phyloP scores from a whole-genome alignment of 139 green algal species.

The Chlorella vulgaris region DNA sequence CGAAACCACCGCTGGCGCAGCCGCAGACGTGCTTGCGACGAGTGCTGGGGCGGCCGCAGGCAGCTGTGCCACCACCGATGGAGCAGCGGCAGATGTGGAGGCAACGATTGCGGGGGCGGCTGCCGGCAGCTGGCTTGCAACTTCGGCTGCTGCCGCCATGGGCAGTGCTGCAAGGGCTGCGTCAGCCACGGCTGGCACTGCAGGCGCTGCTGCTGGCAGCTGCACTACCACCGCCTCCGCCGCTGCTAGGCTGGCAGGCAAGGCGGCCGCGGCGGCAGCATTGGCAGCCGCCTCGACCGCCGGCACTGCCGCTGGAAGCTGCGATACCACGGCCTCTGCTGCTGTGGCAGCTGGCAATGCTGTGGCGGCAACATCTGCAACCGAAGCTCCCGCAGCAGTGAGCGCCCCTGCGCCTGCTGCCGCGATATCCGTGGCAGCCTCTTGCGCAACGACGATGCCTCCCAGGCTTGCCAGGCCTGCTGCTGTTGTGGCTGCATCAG shows the following conservation, averaged over 20 bases:
- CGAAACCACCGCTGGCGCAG: background rate
- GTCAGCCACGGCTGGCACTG: slow-evolving; percentile 5
- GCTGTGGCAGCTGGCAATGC: background rate
- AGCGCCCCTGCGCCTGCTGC: background rate
- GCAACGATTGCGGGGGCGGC: background rate
- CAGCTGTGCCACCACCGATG: background rate
- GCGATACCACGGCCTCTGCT: background rate
- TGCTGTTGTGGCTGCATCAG: background rate
- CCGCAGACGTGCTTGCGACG: background rate
- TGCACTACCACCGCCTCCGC: background rate
- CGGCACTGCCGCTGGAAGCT: background rate
- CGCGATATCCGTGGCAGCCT: background rate
- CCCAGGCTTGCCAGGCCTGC: background rate
- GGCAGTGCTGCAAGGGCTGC: slow-evolving; percentile 13
- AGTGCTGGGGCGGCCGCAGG: background rate
- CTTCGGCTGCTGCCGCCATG: slow-evolving; percentile 8
- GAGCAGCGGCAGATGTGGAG: background rate
- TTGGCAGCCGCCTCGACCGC: slow-evolving; percentile 10
- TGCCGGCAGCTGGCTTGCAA: background rate
- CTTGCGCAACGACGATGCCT: background rate
- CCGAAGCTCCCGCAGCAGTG: background rate
- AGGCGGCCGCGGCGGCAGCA: background rate
- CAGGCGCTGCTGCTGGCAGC: background rate
- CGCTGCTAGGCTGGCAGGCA: background rate
- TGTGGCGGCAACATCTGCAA: background rate